Conservation (phyloP, 306 rosid species). For the Ziziphus jujuba region DNA sequence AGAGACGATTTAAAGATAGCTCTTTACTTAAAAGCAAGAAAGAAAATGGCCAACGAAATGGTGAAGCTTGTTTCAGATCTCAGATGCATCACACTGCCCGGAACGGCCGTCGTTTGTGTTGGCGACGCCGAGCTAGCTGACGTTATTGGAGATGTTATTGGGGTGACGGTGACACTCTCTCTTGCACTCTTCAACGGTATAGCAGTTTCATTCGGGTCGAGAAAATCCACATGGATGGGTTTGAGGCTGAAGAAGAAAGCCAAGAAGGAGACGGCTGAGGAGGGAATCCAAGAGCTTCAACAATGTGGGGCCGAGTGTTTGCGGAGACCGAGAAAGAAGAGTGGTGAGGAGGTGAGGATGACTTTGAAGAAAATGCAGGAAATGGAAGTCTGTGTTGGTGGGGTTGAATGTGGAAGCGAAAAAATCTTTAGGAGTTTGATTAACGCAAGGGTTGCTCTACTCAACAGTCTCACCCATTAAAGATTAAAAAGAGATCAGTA, state of each 20-base stretch:
- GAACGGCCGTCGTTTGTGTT: constrained; percentile 5
- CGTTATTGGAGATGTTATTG: constrained; percentile 50
- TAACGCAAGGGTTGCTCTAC: constrained; percentile 61
- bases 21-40: constrained; percentile 44
- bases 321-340: constrained; percentile 48
- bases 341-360: constrained; percentile 52
- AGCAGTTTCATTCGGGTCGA: constrained; percentile 36
- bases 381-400: constrained; percentile 44
- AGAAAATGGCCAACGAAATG: constrained; percentile 49
- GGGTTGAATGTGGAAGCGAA: constrained; percentile 49
- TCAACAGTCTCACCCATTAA: constrained; percentile 51
- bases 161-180: constrained; percentile 56
- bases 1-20: constrained; percentile 45
- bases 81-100: constrained; percentile 21
- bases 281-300: constrained; percentile 49
- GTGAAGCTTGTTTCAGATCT: constrained; percentile 47
- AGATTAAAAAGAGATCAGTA: not conserved
- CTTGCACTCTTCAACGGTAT: constrained; percentile 56
- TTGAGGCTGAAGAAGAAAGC: constrained; percentile 34
- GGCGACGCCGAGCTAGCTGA: constrained; percentile 48
- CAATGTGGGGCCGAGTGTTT: constrained; percentile 21
- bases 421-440: constrained; percentile 71
- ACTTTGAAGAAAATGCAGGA: constrained; percentile 64
- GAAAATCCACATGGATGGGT: constrained; percentile 43
- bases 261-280: constrained; percentile 19